phyloP scores from a whole-genome alignment of 768 basidiomycete genomes.

The Pulveroboletus sp. region DNA sequence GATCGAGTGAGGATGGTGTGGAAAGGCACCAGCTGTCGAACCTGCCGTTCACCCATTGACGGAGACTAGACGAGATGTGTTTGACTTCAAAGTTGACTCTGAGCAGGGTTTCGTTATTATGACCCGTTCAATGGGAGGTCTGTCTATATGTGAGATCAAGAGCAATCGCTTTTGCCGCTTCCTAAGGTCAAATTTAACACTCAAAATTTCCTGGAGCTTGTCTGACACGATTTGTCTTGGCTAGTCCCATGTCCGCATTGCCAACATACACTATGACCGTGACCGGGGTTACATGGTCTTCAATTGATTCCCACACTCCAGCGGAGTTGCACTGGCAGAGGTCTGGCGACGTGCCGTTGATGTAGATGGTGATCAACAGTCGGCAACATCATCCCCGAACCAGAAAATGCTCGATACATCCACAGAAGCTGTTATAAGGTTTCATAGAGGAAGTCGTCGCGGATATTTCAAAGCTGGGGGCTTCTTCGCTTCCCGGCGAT shows the following conservation, averaged over 20 bases:
- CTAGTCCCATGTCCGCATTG: constrained; percentile 23
- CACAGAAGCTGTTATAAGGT: constrained; percentile 13
- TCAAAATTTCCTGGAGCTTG: neutral
- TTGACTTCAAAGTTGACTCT: constrained; percentile 78
- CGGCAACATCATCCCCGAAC: constrained; percentile 33
- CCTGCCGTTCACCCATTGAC: constrained; percentile 35
- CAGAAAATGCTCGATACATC: constrained; percentile 23
- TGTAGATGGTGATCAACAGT: constrained; percentile 23
- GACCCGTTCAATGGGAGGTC: constrained; percentile 52
- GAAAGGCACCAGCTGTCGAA: constrained; percentile 42
- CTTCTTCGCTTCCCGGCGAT: constrained; percentile 47
- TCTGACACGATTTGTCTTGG: constrained; percentile 1
- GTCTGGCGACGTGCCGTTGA: constrained; percentile 58
- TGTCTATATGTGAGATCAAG: constrained; percentile 55
- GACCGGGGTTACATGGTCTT: constrained; percentile 68
- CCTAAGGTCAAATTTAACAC: constrained; percentile 39
- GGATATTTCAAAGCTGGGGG: constrained; percentile 67
- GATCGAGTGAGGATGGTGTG: constrained; percentile 55
- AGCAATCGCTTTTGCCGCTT: constrained; percentile 45
- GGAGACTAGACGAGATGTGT: constrained; percentile 41
- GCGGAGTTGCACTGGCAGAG: constrained; percentile 56
- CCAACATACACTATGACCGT: constrained; percentile 77
- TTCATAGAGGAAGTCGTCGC: constrained; percentile 16
- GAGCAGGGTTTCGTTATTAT: constrained; percentile 55
- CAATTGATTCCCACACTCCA: too few relatives aligned